Conservation (phyloP, 2,329 filamentous ascomycete species). For the Diplodia seriata region DNA sequence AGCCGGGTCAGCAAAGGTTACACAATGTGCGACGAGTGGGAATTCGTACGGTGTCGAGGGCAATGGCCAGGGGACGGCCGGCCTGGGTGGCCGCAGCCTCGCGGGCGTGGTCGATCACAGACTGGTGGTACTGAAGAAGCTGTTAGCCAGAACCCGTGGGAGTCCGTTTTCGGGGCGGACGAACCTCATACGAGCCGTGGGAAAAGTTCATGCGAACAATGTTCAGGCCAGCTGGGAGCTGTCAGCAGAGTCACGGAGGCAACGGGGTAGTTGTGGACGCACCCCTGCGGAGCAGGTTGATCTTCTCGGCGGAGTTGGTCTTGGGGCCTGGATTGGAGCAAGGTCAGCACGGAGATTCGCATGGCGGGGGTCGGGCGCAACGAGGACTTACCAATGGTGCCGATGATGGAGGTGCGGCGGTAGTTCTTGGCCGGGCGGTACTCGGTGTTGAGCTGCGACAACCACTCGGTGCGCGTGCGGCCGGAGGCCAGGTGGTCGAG, state of each 20-base stretch:
- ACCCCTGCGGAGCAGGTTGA: constrained; percentile 86
- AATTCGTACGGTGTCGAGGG: constrained; percentile 73
- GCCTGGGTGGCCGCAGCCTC: constrained; percentile 78
- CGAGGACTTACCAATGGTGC: constrained; percentile 77
- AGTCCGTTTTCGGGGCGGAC: constrained; percentile 7
- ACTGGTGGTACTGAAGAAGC: constrained; percentile 84
- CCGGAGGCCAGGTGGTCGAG: constrained; percentile 82
- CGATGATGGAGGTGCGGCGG: constrained; percentile 96
- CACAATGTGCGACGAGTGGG: not conserved
- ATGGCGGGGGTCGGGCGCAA: constrained; percentile 7
- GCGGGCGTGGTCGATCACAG: constrained; percentile 94
- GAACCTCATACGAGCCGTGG: constrained; percentile 81
- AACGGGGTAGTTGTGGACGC: constrained; percentile 35
- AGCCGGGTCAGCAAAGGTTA: constrained; percentile 4
- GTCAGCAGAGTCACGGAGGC: constrained; percentile 30
- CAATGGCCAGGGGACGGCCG: constrained; percentile 93
- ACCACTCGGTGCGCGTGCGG: constrained; percentile 74
- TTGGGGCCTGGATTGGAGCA: constrained; percentile 71
- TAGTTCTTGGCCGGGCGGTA: constrained; percentile 87
- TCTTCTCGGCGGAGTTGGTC: constrained; percentile 97
- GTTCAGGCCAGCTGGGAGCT: constrained; percentile 77
- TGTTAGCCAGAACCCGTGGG: constrained; percentile 14
- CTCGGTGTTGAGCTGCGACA: constrained; percentile 84
- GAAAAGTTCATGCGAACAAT: constrained; percentile 99
- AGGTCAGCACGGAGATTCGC: constrained; percentile 33